A percentile compares a stretch with the other conserved stretches of the same genome.
Evolutionary conservation across 257 asterid genomes (phyloP).

Genomic region (Handroanthus guayacan): DNA sequence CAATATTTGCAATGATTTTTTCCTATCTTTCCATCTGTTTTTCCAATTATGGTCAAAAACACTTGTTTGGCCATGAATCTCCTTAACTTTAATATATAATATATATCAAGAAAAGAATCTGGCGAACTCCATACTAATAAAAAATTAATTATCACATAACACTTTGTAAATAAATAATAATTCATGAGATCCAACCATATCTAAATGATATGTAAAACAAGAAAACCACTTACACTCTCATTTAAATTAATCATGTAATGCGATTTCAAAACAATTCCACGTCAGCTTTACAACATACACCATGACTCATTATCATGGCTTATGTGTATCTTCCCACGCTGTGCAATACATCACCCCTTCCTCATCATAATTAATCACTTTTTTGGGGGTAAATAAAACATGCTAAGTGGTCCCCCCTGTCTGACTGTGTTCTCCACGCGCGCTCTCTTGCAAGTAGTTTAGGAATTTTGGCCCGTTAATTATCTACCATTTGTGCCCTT

Average conservation of each 20-base stretch:
- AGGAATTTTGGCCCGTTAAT: too few relatives aligned
- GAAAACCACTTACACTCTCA: not conserved
- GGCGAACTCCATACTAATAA: not conserved
- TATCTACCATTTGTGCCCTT: too few relatives aligned
- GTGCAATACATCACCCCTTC: not conserved
- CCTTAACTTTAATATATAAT: not conserved
- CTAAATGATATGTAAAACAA: not conserved
- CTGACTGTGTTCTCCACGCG: too few relatives aligned
- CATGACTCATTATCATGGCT: not conserved
- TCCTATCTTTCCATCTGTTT: not conserved
- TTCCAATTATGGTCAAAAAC: not conserved
- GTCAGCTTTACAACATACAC: not conserved
- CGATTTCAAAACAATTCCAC: not conserved
- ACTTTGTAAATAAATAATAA: slow-evolving; percentile 8
- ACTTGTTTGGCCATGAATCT: not conserved
- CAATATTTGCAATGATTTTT: slow-evolving; percentile 15
- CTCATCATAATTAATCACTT: not conserved
- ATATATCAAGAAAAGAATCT: not conserved
- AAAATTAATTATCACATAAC: not conserved
- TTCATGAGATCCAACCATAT: slow-evolving; percentile 24
- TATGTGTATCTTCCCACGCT: not conserved
- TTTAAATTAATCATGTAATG: not conserved
- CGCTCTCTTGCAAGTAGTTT: too few relatives aligned
- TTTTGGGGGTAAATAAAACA: not conserved
- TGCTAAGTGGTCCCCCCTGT: not conserved